Conservation (phyloP, 108 stramenopile species). For the Cyclotella baltica region DNA sequence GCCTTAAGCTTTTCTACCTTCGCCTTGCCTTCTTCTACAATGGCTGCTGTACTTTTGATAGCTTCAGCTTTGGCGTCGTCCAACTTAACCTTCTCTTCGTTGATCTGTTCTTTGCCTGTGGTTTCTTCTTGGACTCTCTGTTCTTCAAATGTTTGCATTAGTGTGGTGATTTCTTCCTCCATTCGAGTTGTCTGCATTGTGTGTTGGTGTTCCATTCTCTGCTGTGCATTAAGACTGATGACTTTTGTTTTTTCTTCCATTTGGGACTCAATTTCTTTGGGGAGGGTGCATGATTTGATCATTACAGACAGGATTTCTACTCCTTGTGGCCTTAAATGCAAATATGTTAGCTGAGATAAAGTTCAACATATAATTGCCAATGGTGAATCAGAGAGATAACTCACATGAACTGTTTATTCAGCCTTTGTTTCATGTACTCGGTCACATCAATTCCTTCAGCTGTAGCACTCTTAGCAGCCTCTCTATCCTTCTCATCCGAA, state of each 20-base stretch:
- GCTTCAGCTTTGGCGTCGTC: constrained; percentile 36
- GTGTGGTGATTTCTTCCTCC: constrained; percentile 35
- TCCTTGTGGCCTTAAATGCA: constrained; percentile 30
- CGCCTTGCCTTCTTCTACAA: constrained; percentile 32
- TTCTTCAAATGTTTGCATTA: constrained; percentile 43
- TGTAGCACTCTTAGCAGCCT: constrained; percentile 10
- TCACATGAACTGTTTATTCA: constrained; percentile 59
- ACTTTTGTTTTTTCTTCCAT: constrained; percentile 60
- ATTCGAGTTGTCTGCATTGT: constrained; percentile 55
- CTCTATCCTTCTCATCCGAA: constrained; percentile 13
- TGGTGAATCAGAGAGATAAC: constrained; percentile 7
- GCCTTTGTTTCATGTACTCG: constrained; percentile 40
- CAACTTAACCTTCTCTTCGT: constrained; percentile 36
- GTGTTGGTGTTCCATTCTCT: constrained; percentile 57
- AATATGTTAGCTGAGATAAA: background rate
- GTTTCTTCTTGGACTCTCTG: constrained; percentile 21
- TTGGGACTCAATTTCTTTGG: constrained; percentile 51
- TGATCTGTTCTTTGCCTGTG: constrained; percentile 17
- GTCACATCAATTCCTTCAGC: constrained; percentile 28
- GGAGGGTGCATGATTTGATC: constrained; percentile 59
- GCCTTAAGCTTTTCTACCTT: constrained; percentile 25
- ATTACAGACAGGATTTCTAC: constrained; percentile 44
- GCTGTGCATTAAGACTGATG: constrained; percentile 55
- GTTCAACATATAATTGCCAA: too few relatives aligned
- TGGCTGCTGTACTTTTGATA: constrained; percentile 9